Evolutionary conservation across 2,329 filamentous ascomycete genomes (phyloP).

Genomic region (Neophaeococcomyces mojaviensis): DNA sequence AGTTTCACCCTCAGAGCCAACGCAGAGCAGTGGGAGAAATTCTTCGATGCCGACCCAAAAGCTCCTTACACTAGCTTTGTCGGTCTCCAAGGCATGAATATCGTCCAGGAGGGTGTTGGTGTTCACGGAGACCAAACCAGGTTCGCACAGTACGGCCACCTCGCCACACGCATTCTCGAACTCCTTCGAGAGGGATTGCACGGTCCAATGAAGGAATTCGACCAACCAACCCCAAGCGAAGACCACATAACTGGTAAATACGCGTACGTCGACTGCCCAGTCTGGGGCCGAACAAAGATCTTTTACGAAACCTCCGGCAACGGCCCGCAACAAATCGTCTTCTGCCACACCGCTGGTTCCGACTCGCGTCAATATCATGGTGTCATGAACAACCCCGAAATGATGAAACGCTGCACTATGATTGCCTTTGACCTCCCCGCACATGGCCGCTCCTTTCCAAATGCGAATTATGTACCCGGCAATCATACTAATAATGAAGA

Average conservation of each 20-base stretch:
- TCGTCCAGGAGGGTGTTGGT: conserved; percentile 43
- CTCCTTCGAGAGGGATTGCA: conserved; percentile 41
- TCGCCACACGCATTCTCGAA: conserved; percentile 42
- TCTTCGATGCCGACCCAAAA: conserved; percentile 18
- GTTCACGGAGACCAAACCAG: conserved; percentile 40
- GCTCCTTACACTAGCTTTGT: conserved; percentile 20
- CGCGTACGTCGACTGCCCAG: conserved; percentile 38
- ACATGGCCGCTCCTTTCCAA: conserved; percentile 43
- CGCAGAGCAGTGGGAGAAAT: conserved; percentile 20
- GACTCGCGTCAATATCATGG: conserved; percentile 46
- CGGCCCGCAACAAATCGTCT: conserved; percentile 40
- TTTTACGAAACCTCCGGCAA: conserved; percentile 44
- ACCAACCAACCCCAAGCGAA: conserved; percentile 30
- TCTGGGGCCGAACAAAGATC: conserved; percentile 43
- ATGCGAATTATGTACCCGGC: conserved; percentile 34
- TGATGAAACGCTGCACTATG: conserved; percentile 43
- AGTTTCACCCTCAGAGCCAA: conserved; percentile 17
- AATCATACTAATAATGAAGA: conserved; percentile 44
- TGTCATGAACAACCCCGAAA: conserved; percentile 43
- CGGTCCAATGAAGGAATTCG: conserved; percentile 36
- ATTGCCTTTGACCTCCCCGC: conserved; percentile 44
- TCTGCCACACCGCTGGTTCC: conserved; percentile 41
- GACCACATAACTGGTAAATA: conserved; percentile 44
- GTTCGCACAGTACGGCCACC: conserved; percentile 40
- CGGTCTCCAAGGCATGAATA: conserved; percentile 32